Conservation (phyloP, 805 yeast genomes). For the Candida ascalaphidarum region DNA sequence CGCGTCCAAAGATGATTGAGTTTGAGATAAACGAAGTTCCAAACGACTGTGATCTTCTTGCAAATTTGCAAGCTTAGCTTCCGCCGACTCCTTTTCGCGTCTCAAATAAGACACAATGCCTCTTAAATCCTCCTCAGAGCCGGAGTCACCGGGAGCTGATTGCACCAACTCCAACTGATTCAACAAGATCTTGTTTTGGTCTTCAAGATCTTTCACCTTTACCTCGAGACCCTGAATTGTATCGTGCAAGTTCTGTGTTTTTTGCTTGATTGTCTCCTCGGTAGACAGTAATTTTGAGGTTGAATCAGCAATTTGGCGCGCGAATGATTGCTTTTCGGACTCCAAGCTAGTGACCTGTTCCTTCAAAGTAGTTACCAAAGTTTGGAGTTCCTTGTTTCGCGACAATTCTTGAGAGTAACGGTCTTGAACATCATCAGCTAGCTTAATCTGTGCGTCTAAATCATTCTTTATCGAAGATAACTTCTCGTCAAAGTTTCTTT, state of each 20-base stretch:
- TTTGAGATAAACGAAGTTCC: constrained; percentile 40
- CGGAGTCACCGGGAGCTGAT: constrained; percentile 10
- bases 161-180: constrained; percentile 52
- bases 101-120: constrained; percentile 58
- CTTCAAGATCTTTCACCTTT: constrained; percentile 46
- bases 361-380: too few relatives aligned
- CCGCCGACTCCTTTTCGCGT: constrained; percentile 66
- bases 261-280: too few relatives aligned
- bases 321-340: too few relatives aligned
- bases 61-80: constrained; percentile 34
- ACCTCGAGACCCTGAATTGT: constrained; percentile 31
- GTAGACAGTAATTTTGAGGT: too few relatives aligned
- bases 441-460: constrained; percentile 31
- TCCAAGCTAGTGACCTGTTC: constrained; percentile 15
- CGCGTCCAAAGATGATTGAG: constrained; percentile 43
- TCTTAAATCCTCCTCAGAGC: constrained; percentile 15
- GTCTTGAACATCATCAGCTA: constrained; percentile 44
- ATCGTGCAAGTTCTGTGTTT: constrained; percentile 13
- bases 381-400: constrained; percentile 45
- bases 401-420: constrained; percentile 48
- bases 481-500: constrained; percentile 22
- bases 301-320: too few relatives aligned
- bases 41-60: constrained; percentile 47
- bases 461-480: constrained; percentile 19
- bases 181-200: constrained; percentile 62